A percentile compares a stretch with the other conserved stretches of the same genome.
Evolutionary conservation across 129 eudicot species (phyloP).

Genomic region (Arctium lappa): DNA sequence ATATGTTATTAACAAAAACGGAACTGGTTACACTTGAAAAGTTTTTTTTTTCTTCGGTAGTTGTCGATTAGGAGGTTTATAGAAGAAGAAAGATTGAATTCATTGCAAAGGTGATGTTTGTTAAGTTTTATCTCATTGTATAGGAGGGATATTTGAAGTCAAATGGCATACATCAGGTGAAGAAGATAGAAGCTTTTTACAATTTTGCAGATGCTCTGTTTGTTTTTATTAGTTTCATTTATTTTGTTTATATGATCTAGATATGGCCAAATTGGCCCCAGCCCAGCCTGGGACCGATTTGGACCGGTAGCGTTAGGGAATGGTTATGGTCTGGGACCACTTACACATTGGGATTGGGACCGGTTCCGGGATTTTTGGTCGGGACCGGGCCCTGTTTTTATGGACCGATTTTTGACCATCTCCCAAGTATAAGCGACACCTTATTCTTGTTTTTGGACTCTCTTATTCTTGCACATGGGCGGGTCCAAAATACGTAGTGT

Average conservation of each 20-base stretch:
- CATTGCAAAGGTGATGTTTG: conserved; percentile 16
- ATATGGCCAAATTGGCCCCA: background rate
- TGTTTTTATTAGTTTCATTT: background rate
- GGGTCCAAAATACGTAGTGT: no score
- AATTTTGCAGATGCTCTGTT: background rate
- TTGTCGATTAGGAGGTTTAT: conserved; percentile 16
- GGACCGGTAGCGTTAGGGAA: no score
- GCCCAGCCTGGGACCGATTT: no score
- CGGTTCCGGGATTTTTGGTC: no score
- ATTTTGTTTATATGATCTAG: background rate
- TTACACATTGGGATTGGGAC: no score
- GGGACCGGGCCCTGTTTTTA: background rate
- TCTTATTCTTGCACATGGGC: no score
- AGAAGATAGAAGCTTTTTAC: conserved; percentile 27
- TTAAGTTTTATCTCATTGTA: conserved; percentile 29
- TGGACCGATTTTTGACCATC: background rate
- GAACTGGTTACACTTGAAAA: conserved; percentile 8
- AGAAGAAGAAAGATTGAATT: conserved; percentile 25
- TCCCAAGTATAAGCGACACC: background rate
- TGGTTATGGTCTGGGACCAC: no score
- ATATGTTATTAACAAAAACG: conserved; percentile 26
- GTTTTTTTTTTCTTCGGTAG: conserved; percentile 21
- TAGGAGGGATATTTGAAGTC: conserved; percentile 27
- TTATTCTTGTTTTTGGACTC: no score
- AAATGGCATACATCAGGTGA: conserved; percentile 25